Conservation (phyloP, 176 grass and related monocot species). For the Oryza punctata region DNA sequence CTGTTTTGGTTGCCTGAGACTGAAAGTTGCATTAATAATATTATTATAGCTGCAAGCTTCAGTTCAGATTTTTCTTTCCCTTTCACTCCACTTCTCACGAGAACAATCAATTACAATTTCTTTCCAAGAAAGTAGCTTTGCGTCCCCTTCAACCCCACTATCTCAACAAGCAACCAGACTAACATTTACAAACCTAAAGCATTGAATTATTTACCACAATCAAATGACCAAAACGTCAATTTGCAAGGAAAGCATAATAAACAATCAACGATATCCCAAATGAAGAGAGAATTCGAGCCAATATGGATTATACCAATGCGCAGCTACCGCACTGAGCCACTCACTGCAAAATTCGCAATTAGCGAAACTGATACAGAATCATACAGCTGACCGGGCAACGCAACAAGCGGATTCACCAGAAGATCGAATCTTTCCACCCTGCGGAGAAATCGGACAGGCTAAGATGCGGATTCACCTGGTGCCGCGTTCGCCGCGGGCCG, state of each 20-base stretch:
- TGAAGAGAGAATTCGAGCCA: not conserved
- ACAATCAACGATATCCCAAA: not conserved
- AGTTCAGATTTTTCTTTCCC: constrained; percentile 24
- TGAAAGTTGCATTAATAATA: constrained; percentile 2
- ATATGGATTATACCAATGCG: not conserved
- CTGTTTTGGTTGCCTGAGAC: constrained; percentile 21
- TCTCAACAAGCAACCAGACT: constrained; percentile 16
- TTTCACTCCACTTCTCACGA: constrained; percentile 21
- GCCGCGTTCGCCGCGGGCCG: constrained; percentile 29
- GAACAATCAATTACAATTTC: not conserved
- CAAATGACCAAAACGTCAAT: not conserved
- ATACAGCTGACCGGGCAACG: not conserved
- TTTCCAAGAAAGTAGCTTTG: not conserved
- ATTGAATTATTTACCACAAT: not conserved
- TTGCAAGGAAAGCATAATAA: not conserved
- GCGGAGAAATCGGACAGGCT: not conserved
- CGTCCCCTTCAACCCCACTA: not conserved
- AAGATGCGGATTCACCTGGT: constrained; percentile 32
- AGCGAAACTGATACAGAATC: not conserved
- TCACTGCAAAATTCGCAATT: not conserved
- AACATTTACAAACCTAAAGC: not conserved
- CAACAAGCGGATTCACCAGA: constrained; percentile 9
- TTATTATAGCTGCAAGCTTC: constrained; percentile 27
- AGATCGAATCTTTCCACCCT: not conserved
- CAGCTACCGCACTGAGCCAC: not conserved